Conservation (phyloP, 1,284 basidiomycete species). For the Neonothopanus nambi region DNA sequence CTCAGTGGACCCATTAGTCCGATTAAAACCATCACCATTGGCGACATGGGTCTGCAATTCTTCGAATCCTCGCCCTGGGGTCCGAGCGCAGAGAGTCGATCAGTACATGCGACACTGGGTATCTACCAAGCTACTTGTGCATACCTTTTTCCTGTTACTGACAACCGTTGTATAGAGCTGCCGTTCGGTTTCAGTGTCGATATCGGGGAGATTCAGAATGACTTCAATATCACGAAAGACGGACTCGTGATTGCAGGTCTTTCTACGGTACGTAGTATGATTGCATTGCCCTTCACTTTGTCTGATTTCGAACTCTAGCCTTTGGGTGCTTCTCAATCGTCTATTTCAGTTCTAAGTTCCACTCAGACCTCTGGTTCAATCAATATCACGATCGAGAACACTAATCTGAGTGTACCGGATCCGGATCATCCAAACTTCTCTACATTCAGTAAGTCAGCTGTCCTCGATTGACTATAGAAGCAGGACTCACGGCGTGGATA, state of each 20-base stretch:
- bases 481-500: slow-evolving; percentile 23
- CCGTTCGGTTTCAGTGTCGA: slow-evolving; percentile 77
- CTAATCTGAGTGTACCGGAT: slow-evolving; percentile 52
- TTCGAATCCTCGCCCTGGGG: slow-evolving; percentile 56
- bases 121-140: slow-evolving; percentile 18
- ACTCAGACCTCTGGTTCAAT: slow-evolving; percentile 68
- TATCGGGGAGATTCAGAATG: slow-evolving; percentile 69
- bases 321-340: slow-evolving; percentile 58
- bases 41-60: slow-evolving; percentile 62
- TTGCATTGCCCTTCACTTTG: slow-evolving; percentile 9
- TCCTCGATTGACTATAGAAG: slow-evolving; percentile 5
- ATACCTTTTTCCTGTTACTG: neutral
- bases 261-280: slow-evolving; percentile 45
- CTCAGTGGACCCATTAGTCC: slow-evolving; percentile 55
- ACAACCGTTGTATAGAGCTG: slow-evolving; percentile 42
- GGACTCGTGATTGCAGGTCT: slow-evolving; percentile 52
- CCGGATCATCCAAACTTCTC: slow-evolving; percentile 53
- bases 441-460: slow-evolving; percentile 51
- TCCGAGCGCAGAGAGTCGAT: slow-evolving; percentile 57
- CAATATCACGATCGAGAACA: slow-evolving; percentile 62
- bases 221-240: slow-evolving; percentile 60
- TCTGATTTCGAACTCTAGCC: slow-evolving; percentile 40
- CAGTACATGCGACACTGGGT: slow-evolving; percentile 62
- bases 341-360: slow-evolving; percentile 49
- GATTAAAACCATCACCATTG: slow-evolving; percentile 69